Evolutionary conservation across 495 filamentous ascomycete genomes (phyloP), one percentile per base, ranked within the genome.

Genomic region (Penicillium robsamsonii): DNA sequence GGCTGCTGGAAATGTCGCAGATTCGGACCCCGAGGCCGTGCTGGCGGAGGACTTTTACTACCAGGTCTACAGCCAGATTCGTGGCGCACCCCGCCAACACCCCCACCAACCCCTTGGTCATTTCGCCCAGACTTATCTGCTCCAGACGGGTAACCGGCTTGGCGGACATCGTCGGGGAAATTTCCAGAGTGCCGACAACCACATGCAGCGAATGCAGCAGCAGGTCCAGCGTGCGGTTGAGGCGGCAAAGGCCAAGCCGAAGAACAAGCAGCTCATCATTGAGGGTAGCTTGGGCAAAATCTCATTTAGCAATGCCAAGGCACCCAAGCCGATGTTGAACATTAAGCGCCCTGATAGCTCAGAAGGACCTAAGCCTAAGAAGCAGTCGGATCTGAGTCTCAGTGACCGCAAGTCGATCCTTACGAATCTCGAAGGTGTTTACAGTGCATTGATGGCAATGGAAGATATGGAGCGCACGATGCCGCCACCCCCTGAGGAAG

Each of bases 221-320:
- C 94, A 99, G 68, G 94, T 99, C 22, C 92, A 96, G 66, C 87
- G 94, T 33, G 94, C 94, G 5, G 95, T 99, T 0, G 94, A 97
- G 61, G 95, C 94, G 3, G 95, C 95, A 33, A 97, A 97, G 70
- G 86, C 86, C 40, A 93, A 96, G 72, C 94, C 94, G 5, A 99
- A 99, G 77, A 96, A 92, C 67, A 96, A 96, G 72, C 91, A 96
- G 65, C 80, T 99, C n/a, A 91, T 97, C 18, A 91, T 99, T 45
- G 94, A 97, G 69, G 94, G 94, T n/a, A 97, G 91, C 62, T 70
- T 99, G 56, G 94, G 94, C 53, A 99, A 99, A 74, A 99, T 99
- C 33, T 92, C 92, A 0, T 99, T 97, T 77, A 96, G 93, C 76
- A 99, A 99, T 65, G 90, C 92, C 31, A 97, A 97, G 72, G 95